These are phyloP conservation scores for Fomitiporia mediterranea DNA, from an alignment of 1,284 basidiomycete species.

Conservation along the genomic window DNA sequence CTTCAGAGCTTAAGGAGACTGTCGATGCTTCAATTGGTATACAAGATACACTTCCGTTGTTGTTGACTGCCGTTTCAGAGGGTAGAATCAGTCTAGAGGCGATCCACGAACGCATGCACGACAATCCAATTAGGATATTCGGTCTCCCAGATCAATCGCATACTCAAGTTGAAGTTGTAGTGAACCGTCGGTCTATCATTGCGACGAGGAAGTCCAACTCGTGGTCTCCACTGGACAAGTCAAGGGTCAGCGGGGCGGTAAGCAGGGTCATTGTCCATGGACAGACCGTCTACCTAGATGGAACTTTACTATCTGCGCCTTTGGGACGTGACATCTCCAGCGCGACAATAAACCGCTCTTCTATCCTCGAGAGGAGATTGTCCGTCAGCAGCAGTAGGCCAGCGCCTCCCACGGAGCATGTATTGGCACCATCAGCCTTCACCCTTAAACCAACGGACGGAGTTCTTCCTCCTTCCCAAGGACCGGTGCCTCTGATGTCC, in stretches of 20 bases:
- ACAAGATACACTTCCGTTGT: slow-evolving; percentile 83
- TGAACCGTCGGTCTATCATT: slow-evolving; percentile 73
- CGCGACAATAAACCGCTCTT: slow-evolving; percentile 50
- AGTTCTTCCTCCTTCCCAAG: slow-evolving; percentile 24
- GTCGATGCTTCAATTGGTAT: slow-evolving; percentile 77
- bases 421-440: slow-evolving; percentile 15
- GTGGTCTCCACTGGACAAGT: slow-evolving; percentile 86
- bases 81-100: slow-evolving; percentile 82
- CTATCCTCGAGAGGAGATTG: slow-evolving; percentile 32
- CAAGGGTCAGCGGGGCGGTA: slow-evolving; percentile 67
- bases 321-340: slow-evolving; percentile 82
- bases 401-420: slow-evolving; percentile 22
- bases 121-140: slow-evolving; percentile 93
- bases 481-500: slow-evolving; percentile 30
- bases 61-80: slow-evolving; percentile 83
- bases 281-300: slow-evolving; percentile 91
- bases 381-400: slow-evolving; percentile 29
- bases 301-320: slow-evolving; percentile 59
- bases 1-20: slow-evolving; percentile 60
- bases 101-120: slow-evolving; percentile 77
- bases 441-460: slow-evolving; percentile 14
- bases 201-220: slow-evolving; percentile 37
- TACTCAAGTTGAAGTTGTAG: slow-evolving; percentile 91
- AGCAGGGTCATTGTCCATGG: slow-evolving; percentile 92
- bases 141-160: slow-evolving; percentile 82